phyloP scores from a whole-genome alignment of 2,329 filamentous ascomycete species.

The Cordyceps farinosa region DNA sequence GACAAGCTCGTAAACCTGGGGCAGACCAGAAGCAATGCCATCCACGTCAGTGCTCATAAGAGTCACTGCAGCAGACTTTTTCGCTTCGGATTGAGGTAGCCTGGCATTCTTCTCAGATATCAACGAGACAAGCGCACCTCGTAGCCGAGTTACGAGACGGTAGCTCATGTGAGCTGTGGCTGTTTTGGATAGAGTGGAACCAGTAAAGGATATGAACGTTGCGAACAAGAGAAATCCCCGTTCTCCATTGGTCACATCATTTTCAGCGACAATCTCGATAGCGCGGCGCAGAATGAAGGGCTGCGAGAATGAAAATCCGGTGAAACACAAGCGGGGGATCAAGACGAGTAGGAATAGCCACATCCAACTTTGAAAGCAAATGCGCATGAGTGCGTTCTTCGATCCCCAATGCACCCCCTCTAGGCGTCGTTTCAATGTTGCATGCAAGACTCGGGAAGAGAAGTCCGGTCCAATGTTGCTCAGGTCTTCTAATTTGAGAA shows the following conservation, averaged over 20 bases:
- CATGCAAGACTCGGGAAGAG: neutral
- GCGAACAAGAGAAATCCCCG: neutral
- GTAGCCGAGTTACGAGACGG: conserved; percentile 30
- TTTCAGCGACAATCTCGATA: neutral
- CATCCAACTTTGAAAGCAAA: neutral
- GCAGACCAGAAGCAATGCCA: neutral
- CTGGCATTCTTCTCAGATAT: conserved; percentile 45
- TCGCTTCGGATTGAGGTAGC: conserved; percentile 27
- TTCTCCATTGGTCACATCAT: neutral
- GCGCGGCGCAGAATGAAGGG: neutral
- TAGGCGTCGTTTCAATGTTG: neutral
- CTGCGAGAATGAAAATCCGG: neutral
- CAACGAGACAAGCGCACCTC: conserved; percentile 37
- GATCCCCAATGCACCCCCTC: neutral
- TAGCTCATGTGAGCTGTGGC: neutral
- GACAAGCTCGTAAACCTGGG: neutral
- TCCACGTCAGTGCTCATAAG: conserved; percentile 15
- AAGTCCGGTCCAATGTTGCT: neutral
- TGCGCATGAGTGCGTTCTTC: neutral
- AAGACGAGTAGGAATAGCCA: neutral
- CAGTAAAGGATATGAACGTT: neutral
- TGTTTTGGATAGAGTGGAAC: neutral
- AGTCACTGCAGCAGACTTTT: conserved; percentile 24
- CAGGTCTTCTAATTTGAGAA: neutral
- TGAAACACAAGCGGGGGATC: neutral